Percentiles rank a stretch among this genome's conserved stretches.
phyloP scores from a whole-genome alignment of 257 asterid genomes.

The Eucommia ulmoides region DNA sequence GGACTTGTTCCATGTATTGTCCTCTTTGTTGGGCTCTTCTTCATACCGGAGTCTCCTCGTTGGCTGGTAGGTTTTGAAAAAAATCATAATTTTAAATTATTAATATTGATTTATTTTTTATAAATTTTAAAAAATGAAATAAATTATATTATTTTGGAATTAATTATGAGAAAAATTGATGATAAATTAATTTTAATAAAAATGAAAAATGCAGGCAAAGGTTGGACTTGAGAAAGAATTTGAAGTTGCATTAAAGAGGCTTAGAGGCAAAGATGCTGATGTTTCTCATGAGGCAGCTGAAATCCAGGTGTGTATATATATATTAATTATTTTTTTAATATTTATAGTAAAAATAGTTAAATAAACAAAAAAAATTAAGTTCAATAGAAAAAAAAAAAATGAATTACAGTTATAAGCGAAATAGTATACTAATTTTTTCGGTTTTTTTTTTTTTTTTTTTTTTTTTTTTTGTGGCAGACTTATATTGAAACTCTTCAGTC shows the following conservation, averaged over 20 bases:
- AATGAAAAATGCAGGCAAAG: constrained; percentile 45
- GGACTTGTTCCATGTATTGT: constrained; percentile 68
- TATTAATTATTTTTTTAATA: neutral
- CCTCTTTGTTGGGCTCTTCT: constrained; percentile 51
- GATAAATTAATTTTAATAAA: neutral
- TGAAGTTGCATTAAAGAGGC: constrained; percentile 41
- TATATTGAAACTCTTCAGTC: constrained; percentile 24
- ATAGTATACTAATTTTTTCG: no score
- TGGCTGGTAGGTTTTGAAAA: constrained; percentile 87
- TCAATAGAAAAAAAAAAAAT: no score
- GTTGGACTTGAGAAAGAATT: constrained; percentile 56
- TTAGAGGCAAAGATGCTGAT: constrained; percentile 61
- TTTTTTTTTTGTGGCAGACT: constrained; percentile 22
- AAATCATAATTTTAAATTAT: no score
- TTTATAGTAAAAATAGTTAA: no score
- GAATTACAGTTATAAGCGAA: no score
- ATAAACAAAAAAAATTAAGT: no score
- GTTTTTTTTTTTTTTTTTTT: neutral
- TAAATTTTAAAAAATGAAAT: no score
- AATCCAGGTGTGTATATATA: constrained; percentile 74
- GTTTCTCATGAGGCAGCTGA: constrained; percentile 57
- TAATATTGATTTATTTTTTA: no score
- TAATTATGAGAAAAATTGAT: neutral
- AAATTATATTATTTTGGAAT: neutral
- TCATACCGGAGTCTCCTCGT: constrained; percentile 90